Evolutionary conservation across 805 yeast species (phyloP).

Genomic region (Kodamaea nitidulidarum): DNA sequence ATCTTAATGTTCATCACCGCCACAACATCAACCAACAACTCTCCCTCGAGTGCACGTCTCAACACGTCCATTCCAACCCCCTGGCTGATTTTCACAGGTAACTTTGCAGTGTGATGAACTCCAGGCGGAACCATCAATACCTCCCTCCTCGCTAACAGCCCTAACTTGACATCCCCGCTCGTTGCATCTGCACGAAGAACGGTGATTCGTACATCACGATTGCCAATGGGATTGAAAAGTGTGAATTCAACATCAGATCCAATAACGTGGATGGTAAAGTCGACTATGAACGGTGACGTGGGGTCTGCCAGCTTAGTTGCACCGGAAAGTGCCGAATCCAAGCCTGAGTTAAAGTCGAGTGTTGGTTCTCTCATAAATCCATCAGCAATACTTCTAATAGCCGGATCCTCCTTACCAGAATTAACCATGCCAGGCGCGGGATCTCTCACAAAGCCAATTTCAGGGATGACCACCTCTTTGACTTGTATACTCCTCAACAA

Average conservation of each 20-base stretch:
- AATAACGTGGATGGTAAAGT: slow-evolving; percentile 51
- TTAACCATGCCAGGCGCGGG: no score
- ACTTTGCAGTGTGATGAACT: slow-evolving; percentile 42
- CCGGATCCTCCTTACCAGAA: no score
- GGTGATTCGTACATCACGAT: slow-evolving; percentile 40
- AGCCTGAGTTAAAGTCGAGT: no score
- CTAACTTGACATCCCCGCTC: slow-evolving; percentile 44
- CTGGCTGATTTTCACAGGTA: slow-evolving; percentile 45
- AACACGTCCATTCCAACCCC: slow-evolving; percentile 49
- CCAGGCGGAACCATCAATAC: slow-evolving; percentile 50
- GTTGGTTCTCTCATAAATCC: no score
- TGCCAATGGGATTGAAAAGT: slow-evolving; percentile 50
- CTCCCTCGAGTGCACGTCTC: slow-evolving; percentile 48
- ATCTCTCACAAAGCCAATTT: slow-evolving; percentile 20
- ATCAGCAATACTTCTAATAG: no score
- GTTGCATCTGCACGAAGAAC: slow-evolving; percentile 47
- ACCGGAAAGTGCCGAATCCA: no score
- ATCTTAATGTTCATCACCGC: slow-evolving; percentile 41
- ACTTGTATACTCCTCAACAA: slow-evolving; percentile 18
- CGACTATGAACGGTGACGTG: slow-evolving; percentile 39
- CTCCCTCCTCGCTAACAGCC: slow-evolving; percentile 40
- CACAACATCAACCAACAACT: slow-evolving; percentile 42
- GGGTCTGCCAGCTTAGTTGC: slow-evolving; percentile 6
- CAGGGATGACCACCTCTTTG: slow-evolving; percentile 20
- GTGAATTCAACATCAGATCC: slow-evolving; percentile 52